Conservation (phyloP, 305 asterid genomes). For the Plantago coronopus region DNA sequence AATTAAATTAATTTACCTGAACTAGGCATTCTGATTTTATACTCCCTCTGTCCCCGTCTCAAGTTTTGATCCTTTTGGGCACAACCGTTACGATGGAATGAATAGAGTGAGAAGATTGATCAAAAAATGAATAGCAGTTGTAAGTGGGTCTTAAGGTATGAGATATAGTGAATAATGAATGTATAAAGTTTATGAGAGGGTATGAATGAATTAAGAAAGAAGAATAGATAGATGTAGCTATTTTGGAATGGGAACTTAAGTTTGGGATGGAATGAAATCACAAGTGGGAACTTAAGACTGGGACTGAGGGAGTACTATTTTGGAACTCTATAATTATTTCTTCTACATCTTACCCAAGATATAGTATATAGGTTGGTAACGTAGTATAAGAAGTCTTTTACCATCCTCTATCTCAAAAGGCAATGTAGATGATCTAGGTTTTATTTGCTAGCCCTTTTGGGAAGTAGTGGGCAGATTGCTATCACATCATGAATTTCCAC, state of each 20-base stretch:
- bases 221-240: no score
- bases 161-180: no score
- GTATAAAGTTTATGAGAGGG: no score
- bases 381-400: neutral
- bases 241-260: no score
- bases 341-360: neutral
- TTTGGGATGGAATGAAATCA: no score
- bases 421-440: neutral
- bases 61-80: no score
- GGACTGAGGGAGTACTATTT: neutral
- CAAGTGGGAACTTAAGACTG: no score
- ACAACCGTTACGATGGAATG: no score
- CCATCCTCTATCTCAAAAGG: neutral
- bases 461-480: neutral
- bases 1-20: slow-evolving; percentile 7
- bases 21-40: neutral
- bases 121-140: no score
- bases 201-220: no score
- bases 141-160: no score
- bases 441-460: neutral
- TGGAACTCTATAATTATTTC: neutral
- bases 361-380: neutral
- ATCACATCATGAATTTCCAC: neutral
- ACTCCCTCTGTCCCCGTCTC: neutral
- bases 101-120: no score